Percentiles rank a stretch among this genome's conserved stretches.
Conservation (phyloP, 371 early-diverging fungal species). For the Mortierella sp. region DNA sequence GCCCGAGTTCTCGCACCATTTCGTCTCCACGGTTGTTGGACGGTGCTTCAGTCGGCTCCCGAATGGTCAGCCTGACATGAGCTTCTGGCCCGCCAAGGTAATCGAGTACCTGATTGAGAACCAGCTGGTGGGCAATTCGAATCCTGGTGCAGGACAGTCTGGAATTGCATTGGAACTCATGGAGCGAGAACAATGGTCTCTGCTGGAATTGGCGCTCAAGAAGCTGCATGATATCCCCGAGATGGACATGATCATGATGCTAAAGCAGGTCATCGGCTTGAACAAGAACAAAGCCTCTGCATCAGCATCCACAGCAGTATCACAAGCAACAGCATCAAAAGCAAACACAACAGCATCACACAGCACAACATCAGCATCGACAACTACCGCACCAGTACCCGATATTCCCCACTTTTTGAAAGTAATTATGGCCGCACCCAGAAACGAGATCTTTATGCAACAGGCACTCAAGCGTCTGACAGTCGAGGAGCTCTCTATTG, state of each 20-base stretch:
- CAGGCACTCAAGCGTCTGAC: constrained; percentile 63
- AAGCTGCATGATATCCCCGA: constrained; percentile 71
- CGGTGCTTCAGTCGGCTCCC: constrained; percentile 54
- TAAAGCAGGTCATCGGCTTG: constrained; percentile 54
- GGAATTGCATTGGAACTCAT: constrained; percentile 62
- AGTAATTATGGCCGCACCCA: constrained; percentile 61
- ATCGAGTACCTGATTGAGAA: constrained; percentile 63
- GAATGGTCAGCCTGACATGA: constrained; percentile 54
- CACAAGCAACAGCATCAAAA: constrained; percentile 6
- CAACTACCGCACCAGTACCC: constrained; percentile 33
- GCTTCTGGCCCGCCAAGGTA: constrained; percentile 66
- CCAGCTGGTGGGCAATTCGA: constrained; percentile 56
- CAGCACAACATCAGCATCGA: neutral
- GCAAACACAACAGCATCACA: neutral
- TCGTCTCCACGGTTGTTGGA: constrained; percentile 57
- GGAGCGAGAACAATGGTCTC: constrained; percentile 65
- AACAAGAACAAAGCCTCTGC: constrained; percentile 41
- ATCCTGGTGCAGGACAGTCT: constrained; percentile 61
- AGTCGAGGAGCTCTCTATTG: constrained; percentile 59
- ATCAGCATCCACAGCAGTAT: neutral
- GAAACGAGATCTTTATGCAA: constrained; percentile 72
- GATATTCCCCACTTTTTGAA: constrained; percentile 56
- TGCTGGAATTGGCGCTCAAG: constrained; percentile 63
- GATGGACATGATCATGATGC: constrained; percentile 60
- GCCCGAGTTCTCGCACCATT: constrained; percentile 63